phyloP scores from a whole-genome alignment of 805 yeast species.

The Candida yuanshanica region DNA sequence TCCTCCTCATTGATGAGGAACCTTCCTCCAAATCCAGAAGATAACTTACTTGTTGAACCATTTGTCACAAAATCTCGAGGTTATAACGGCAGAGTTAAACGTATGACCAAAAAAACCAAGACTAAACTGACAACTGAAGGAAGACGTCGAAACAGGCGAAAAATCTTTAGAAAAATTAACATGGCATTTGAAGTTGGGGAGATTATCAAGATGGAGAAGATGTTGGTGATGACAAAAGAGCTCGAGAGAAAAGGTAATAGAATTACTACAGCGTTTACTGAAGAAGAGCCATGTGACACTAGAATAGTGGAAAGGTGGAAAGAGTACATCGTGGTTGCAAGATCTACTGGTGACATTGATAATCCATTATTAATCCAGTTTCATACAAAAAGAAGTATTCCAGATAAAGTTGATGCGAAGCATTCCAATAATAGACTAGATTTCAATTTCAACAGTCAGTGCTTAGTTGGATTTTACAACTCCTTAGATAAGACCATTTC shows the following conservation, averaged over 20 bases:
- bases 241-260: constrained; percentile 17
- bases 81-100: constrained; percentile 19
- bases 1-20: background rate
- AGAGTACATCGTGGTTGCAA: constrained; percentile 68
- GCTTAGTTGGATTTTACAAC: constrained; percentile 51
- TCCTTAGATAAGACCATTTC: constrained; percentile 66
- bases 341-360: constrained; percentile 48
- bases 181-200: constrained; percentile 46
- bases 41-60: constrained; percentile 1
- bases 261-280: constrained; percentile 34
- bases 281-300: constrained; percentile 45
- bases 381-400: constrained; percentile 40
- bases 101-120: constrained; percentile 20
- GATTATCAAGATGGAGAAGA: constrained; percentile 57
- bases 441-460: constrained; percentile 24
- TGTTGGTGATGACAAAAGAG: constrained; percentile 58
- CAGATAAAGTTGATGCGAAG: constrained; percentile 12
- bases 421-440: constrained; percentile 23
- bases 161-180: constrained; percentile 24
- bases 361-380: constrained; percentile 61
- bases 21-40: constrained; percentile 5
- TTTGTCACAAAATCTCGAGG: constrained; percentile 15
- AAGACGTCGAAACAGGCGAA: constrained; percentile 10
- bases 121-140: constrained; percentile 10
- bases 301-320: constrained; percentile 69